phyloP scores from a whole-genome alignment of 1,284 basidiomycete species.

The Rhodotorula mucilaginosa region DNA sequence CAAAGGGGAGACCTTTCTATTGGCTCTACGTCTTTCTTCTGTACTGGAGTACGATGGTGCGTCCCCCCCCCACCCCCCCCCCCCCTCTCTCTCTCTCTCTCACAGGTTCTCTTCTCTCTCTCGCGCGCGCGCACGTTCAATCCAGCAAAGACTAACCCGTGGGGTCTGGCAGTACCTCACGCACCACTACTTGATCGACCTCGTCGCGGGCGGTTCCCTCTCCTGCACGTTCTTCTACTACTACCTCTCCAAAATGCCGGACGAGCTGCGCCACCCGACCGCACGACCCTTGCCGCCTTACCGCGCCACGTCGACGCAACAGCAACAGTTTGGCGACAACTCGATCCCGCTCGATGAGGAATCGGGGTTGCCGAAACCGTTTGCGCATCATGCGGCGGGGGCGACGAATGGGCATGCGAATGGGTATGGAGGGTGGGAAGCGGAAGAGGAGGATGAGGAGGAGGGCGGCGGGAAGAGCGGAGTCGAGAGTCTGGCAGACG shows the following conservation, averaged over 20 bases:
- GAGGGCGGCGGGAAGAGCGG: neutral
- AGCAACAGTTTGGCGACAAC: neutral
- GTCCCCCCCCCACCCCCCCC: neutral
- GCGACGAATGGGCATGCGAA: constrained; percentile 21
- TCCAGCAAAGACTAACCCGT: neutral
- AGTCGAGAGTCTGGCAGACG: constrained; percentile 1
- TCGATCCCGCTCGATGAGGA: constrained; percentile 35
- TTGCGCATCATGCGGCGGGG: constrained; percentile 20
- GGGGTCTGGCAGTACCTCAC: constrained; percentile 63
- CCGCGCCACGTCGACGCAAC: constrained; percentile 11
- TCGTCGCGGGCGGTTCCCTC: constrained; percentile 88
- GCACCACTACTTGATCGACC: constrained; percentile 93
- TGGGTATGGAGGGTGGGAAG: constrained; percentile 39
- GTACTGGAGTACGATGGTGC: constrained; percentile 92
- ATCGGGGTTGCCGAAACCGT: constrained; percentile 20
- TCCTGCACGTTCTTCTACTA: constrained; percentile 84
- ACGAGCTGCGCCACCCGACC: constrained; percentile 34
- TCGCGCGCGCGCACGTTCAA: neutral
- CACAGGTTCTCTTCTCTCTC: no score
- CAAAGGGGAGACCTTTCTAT: constrained; percentile 49
- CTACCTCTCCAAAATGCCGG: constrained; percentile 51
- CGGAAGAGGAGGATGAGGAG: constrained; percentile 15
- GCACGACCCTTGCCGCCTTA: constrained; percentile 14
- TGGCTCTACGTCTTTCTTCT: constrained; percentile 85
- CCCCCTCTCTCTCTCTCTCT: no score